Base-by-base conservation (phyloP, 805 yeast species). In the Kluyveromyces siamensis region DNA sequence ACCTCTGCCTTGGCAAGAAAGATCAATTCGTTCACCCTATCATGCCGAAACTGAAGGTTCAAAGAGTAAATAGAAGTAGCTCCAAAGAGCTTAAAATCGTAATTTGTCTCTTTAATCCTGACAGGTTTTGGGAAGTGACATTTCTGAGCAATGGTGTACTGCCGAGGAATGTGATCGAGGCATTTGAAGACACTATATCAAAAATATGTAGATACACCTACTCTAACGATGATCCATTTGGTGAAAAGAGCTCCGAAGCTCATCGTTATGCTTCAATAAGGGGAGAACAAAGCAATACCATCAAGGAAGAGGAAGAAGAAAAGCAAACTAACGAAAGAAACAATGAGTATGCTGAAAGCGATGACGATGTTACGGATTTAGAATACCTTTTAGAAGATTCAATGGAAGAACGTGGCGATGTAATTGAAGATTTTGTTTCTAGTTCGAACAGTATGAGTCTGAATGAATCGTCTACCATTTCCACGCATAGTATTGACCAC, bases 31-130 rank as follows among this genome's bases (percentile, higher is more conserved):
- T 85, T 1, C 85, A 85, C 59, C 95, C 96, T 4, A 75, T 87
- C 13, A 66, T 87, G 46, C 87, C 88, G 3, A 77, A 74, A 51
- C 62, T 83, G 47, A 76, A 79, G 55, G 71, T 87, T 2, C 84
- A 51, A 68, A 85, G 55, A 71, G 75, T 10, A 66, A 41, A 27
- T 16, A 19, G 27, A 2, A 37, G 25, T 13, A 19, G 52, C 50
- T 43, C 70, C 70, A 45, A 76, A 74, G 55, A 35, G 9, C 48
- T 25, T 35, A 54, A 50, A 16, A 83, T 82, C 55, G 71, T 83
- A 2, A 61, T 86, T 16, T 82, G 88, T 0, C 72, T 87, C 49
- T 79, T 78, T 27, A 85, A 84, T 56, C 95, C 95, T 0, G 83
- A 80, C 52, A 68, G 91, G 56, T 84, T 79, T 63, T 87, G 95